Percentiles rank a stretch among this genome's conserved stretches.
Conservation (phyloP, 495 filamentous ascomycete species). For the Parmelia sp. region DNA sequence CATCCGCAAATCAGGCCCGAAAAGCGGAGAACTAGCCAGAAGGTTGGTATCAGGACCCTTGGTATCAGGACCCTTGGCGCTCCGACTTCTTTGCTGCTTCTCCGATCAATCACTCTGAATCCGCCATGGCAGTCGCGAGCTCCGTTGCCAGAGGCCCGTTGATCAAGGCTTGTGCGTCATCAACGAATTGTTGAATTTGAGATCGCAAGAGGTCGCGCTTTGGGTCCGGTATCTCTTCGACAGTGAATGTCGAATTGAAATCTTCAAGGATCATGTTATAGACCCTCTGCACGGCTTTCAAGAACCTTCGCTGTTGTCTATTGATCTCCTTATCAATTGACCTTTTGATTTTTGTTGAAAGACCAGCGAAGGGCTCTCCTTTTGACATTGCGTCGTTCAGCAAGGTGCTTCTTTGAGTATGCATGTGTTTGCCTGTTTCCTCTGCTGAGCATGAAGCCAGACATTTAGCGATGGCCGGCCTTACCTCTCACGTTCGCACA, state of each 20-base stretch:
- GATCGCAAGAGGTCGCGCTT: background rate
- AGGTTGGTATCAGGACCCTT: background rate
- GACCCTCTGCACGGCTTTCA: background rate
- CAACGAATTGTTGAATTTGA: background rate
- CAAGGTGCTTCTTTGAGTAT: background rate
- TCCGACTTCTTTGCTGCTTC: background rate
- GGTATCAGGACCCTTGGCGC: background rate
- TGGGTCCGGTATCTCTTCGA: slow-evolving; percentile 3
- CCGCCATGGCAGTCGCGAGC: background rate
- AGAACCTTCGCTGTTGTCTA: background rate
- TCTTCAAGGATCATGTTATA: background rate
- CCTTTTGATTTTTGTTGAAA: background rate
- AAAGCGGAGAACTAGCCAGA: background rate
- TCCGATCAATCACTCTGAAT: background rate
- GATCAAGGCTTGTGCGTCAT: background rate
- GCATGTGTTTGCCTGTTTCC: background rate
- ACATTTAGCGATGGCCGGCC: background rate
- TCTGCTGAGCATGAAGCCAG: background rate
- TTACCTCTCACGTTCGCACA: background rate
- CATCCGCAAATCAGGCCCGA: background rate
- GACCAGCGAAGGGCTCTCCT: background rate
- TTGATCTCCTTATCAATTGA: background rate
- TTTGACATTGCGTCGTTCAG: slow-evolving; percentile 1
- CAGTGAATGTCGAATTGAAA: slow-evolving; percentile 3
- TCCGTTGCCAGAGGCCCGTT: background rate